Conservation (phyloP, 140 eudicot genomes). For the Oenanthe javanica region DNA sequence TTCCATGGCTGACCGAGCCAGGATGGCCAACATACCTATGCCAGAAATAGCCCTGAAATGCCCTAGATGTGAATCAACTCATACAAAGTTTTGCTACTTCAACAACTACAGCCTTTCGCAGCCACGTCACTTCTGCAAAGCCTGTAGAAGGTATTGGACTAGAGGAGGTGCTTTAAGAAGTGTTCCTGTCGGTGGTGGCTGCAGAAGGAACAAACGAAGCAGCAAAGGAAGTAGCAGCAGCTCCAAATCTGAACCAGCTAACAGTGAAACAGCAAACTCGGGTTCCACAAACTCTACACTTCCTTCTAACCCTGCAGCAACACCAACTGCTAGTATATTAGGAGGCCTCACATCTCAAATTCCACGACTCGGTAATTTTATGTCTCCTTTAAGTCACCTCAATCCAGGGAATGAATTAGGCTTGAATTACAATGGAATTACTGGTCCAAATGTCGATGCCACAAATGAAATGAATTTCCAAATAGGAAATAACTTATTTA, state of each 20-base stretch:
- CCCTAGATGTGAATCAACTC: constrained; percentile 87
- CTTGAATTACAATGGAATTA: constrained; percentile 42
- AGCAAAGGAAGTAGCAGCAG: constrained; percentile 32
- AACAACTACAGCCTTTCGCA: constrained; percentile 86
- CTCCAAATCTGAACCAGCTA: constrained; percentile 57
- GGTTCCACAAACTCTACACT: constrained; percentile 22
- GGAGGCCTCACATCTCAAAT: constrained; percentile 32
- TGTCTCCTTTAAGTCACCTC: constrained; percentile 52
- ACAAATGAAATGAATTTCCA: constrained; percentile 51
- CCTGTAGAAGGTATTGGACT: constrained; percentile 89
- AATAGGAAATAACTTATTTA: constrained; percentile 32
- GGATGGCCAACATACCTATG: constrained; percentile 74
- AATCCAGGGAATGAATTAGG: constrained; percentile 29
- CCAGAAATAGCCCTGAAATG: constrained; percentile 78
- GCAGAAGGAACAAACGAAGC: constrained; percentile 73
- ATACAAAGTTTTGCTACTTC: constrained; percentile 90
- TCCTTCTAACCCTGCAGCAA: constrained; percentile 16
- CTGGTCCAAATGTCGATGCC: constrained; percentile 28
- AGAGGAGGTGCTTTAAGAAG: constrained; percentile 68
- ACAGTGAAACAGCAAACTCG: constrained; percentile 18
- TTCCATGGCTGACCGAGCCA: constrained; percentile 87
- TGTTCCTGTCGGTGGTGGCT: constrained; percentile 93
- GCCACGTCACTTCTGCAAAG: constrained; percentile 95
- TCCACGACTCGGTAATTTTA: constrained; percentile 49
- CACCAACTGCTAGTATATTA: constrained; percentile 25